Evolutionary conservation across 306 rosid species (phyloP), one percentile per base, ranked within the genome.

Genomic region (Cyamopsis tetragonoloba): DNA sequence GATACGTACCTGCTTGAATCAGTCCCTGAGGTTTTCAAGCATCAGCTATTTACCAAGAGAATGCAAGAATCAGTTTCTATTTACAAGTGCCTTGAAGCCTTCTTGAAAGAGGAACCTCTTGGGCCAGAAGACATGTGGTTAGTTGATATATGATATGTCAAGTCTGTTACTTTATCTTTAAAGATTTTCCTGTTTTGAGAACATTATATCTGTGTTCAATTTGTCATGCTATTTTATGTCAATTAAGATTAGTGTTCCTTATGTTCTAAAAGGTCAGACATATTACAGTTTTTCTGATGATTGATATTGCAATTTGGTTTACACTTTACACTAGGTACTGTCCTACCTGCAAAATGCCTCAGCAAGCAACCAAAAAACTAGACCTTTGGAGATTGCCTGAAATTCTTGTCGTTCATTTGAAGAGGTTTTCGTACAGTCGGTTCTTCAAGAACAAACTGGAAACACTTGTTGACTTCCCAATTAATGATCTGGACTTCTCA

Each of bases 361-460:
- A 68, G 79, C 95, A 82, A 87, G 98, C 96, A 27, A 79, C 81
- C 15, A 92, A 89, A 80, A 92, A 89, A 79, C 59, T 92, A 67
- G 98, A 92, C 77, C 87, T 89, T 47, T 92, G 98, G 98, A 89
- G 90, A 69, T 84, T 89, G 86, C 98, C 98, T 4, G 89, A 87
- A 81, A 77, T 86, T 71, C 86, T 92, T 47, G 88, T 92, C 70
- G 75, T 89, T 79, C 95, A 92, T 81, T 77, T 92, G 81, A 92
- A 92, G 78, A 84, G 98, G 76, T 89, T 92, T 74, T 89, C 96
- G 2, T 82, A 68, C 69, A 61, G 66, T 68, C 74, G 70, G 39
- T 80, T 6, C 78, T 73, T 73, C 9, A 79, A 79, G 76, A 87
- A 84, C 68, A 92, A 92, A 81, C 82, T 92, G 56, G 95, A 89